Evolutionary conservation across 2,329 filamentous ascomycete species (phyloP).

Genomic region (Penicillium aurantiogriseum): DNA sequence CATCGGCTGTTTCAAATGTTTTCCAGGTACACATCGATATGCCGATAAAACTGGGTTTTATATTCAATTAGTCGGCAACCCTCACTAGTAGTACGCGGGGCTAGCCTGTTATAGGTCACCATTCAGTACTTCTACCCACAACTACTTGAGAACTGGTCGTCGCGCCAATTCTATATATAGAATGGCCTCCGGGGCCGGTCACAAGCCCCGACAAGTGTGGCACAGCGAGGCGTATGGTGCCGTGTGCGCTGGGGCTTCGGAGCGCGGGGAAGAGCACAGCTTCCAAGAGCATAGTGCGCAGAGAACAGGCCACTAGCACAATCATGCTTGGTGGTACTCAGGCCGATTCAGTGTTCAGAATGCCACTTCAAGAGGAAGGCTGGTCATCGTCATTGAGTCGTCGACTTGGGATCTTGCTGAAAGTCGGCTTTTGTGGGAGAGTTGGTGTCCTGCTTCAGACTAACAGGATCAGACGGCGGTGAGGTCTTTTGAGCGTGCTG

Average conservation of each 20-base stretch:
- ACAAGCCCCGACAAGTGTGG: background rate
- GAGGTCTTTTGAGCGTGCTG: slow-evolving; percentile 14
- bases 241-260: background rate
- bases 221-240: background rate
- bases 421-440: background rate
- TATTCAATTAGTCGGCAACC: background rate
- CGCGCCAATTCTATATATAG: background rate
- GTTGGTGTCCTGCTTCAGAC: slow-evolving; percentile 1
- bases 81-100: background rate
- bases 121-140: background rate
- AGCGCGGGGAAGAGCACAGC: background rate
- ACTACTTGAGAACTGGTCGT: background rate
- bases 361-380: background rate
- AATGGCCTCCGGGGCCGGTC: background rate
- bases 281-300: background rate
- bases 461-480: background rate
- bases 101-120: background rate
- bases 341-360: background rate
- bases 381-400: background rate
- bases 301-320: background rate
- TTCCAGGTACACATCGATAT: background rate
- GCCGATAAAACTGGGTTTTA: background rate
- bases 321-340: background rate
- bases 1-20: background rate
- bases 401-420: background rate